Conservation (phyloP, 208 protist genomes). For the Ichthyophonus hoferi region DNA sequence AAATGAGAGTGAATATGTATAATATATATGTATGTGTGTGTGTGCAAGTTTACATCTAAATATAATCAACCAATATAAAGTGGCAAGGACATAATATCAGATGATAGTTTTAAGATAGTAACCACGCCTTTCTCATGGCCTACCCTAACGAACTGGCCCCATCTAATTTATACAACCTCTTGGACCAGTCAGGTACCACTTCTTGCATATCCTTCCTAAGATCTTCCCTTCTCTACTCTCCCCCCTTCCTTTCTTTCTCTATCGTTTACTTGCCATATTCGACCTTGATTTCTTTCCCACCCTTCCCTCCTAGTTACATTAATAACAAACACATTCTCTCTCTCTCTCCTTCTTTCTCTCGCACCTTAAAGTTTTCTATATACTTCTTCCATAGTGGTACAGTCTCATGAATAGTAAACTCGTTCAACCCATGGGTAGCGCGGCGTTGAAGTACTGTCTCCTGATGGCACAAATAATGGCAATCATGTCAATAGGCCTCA, state of each 20-base stretch:
- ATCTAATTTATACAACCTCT: too few species aligned
- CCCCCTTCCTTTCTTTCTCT: background rate
- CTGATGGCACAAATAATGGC: background rate
- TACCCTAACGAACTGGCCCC: background rate
- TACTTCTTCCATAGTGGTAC: constrained; percentile 34
- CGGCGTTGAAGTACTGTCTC: background rate
- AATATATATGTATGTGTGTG: background rate
- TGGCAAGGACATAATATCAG: background rate
- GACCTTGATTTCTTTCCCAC: background rate
- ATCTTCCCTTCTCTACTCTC: background rate
- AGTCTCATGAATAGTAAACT: constrained; percentile 18
- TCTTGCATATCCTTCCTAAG: too few species aligned
- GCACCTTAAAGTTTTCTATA: constrained; percentile 31
- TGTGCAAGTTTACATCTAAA: background rate
- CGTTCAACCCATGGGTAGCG: constrained; percentile 14
- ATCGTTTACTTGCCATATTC: background rate
- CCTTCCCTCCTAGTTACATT: background rate
- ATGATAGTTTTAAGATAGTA: background rate
- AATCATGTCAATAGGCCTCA: background rate
- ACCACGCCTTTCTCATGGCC: background rate
- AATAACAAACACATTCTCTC: background rate
- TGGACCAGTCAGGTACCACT: too few species aligned
- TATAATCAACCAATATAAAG: background rate
- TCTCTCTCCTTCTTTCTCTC: background rate
- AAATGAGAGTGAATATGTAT: background rate